Evolutionary conservation across 2,329 filamentous ascomycete species (phyloP).

Genomic region (Trichophyton equinum): DNA sequence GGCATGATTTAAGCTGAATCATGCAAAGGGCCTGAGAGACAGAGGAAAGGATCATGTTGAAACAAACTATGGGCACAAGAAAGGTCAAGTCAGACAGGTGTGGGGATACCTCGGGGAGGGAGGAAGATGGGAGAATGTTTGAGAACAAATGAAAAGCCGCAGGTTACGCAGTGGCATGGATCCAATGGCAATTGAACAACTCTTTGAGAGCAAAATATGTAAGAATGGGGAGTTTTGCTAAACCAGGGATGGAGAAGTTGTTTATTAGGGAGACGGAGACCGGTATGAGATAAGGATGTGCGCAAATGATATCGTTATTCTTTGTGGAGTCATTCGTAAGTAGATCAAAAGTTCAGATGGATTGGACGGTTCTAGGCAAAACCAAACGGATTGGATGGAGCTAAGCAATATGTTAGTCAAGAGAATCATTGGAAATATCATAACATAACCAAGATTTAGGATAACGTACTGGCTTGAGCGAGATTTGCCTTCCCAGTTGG

Average conservation of each 20-base stretch:
- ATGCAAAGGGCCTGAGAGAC: neutral
- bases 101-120: neutral
- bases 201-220: neutral
- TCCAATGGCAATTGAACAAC: neutral
- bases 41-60: neutral
- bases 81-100: neutral
- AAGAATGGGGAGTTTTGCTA: neutral
- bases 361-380: conserved; percentile 51
- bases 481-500: conserved; percentile 87
- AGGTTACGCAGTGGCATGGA: neutral
- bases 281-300: neutral
- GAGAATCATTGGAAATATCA: conserved; percentile 9
- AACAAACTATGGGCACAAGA: neutral
- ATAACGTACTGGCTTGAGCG: conserved; percentile 81
- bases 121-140: neutral
- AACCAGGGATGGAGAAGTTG: neutral
- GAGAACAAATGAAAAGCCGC: neutral
- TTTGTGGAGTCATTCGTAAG: conserved; percentile 2
- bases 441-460: neutral
- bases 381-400: conserved; percentile 58
- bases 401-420: conserved; percentile 27
- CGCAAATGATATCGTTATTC: conserved; percentile 2
- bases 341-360: conserved; percentile 52
- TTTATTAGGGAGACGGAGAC: neutral
- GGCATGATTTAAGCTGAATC: neutral